Evolutionary conservation across 164 flowering plant genomes (phyloP), one percentile per base, ranked within the genome.

Genomic region (Vitis labrusca): DNA sequence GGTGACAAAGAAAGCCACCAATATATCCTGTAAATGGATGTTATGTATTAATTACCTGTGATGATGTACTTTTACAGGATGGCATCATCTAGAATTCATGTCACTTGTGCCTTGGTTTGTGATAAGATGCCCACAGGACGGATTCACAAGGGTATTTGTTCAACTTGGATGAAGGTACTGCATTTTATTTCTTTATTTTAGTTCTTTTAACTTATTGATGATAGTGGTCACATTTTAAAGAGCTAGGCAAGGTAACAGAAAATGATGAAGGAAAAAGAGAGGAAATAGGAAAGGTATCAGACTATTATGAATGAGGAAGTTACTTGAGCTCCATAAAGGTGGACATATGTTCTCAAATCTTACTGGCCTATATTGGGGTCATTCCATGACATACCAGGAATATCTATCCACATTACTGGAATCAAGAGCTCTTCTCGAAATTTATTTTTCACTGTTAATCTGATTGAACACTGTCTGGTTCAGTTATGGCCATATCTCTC

Each of bases 121-220:
- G 98, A 89, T 58, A 89, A 82, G 75, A 91, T 88, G 37, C 96
- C 97, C 12, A 78, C 92, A 2, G 99, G 99, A 48, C 79, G 99
- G 60, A 81, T 93, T 74, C 99, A 95, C 80, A 90, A 85, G 77
- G 99, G 99, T 79, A 76, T 95, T 7, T 93, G 98, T 73, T 95
- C 99, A 50, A 93, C 99, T 68, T 95, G 99, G 99, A 95, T 95
- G 90, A 93, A 93, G 99, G 99, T 95, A 80, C 32, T 23, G 44
- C 65, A 27, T n/a, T 29, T 59, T 11, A 13, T 57, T 56, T 13
- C 5, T 53, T 56, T 37, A 10, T 16, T 9, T 17, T 44, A 4
- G n/a, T 11, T 30, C 12, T 12, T 16, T 17, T 1, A 12, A 3
- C 11, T 8, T 50, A 3, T 15, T 12, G 37, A 50, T 17, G 30